These are phyloP conservation scores for Penicillium pulvis DNA, from an alignment of 495 filamentous ascomycete genomes.

Conservation along the genomic window DNA sequence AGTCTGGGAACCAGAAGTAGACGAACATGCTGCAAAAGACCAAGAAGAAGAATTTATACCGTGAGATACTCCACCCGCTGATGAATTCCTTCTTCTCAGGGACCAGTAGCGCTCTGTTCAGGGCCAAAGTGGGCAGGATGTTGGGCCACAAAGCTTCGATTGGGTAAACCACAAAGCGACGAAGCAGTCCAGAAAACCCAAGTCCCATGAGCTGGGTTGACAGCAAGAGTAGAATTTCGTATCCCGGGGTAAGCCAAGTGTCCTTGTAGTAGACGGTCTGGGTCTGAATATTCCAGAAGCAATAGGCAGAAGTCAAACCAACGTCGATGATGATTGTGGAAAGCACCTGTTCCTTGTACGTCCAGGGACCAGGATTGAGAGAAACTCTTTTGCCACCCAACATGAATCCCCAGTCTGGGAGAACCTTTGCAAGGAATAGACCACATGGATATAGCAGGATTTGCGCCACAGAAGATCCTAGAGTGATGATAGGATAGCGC, in stretches of 20 bases:
- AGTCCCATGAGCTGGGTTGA: constrained; percentile 4
- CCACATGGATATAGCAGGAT: constrained; percentile 3
- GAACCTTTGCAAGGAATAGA: not conserved
- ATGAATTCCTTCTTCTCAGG: not conserved
- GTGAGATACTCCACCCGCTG: not conserved
- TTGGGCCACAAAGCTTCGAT: not conserved
- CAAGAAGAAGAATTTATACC: constrained; percentile 1
- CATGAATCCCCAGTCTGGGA: not conserved
- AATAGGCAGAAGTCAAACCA: constrained; percentile 4
- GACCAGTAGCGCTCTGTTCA: not conserved
- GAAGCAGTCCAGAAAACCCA: constrained; percentile 1
- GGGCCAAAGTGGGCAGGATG: constrained; percentile 1
- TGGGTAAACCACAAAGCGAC: constrained; percentile 3
- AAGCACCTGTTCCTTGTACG: constrained; percentile 2
- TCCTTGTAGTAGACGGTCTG: constrained; percentile 3
- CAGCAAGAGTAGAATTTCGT: constrained; percentile 3
- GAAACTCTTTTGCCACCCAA: not conserved
- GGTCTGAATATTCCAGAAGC: constrained; percentile 4
- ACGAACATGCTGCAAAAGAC: not conserved
- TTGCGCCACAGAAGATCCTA: not conserved
- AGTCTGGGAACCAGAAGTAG: constrained; percentile 2
- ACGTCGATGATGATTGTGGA: constrained; percentile 1
- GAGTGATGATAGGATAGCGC: not conserved
- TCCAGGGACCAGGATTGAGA: constrained; percentile 2
- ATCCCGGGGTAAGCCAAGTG: not conserved